Conservation (phyloP, 495 filamentous ascomycete species). For the Penicillium simplicissimum region DNA sequence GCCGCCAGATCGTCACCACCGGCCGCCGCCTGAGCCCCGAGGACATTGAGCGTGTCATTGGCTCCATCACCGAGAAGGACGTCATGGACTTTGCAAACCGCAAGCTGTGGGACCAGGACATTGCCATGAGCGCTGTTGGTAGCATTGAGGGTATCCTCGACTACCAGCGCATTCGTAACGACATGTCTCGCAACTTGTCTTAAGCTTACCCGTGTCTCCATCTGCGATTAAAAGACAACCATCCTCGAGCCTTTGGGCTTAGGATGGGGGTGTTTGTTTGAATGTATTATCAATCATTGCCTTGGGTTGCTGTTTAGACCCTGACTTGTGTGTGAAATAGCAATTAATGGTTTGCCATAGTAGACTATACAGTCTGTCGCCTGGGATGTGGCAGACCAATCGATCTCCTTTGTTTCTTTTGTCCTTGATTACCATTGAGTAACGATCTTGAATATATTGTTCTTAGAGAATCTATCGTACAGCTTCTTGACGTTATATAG, state of each 20-base stretch:
- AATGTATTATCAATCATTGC: constrained; percentile 43
- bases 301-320: constrained; percentile 34
- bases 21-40: constrained; percentile 86
- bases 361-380: constrained; percentile 38
- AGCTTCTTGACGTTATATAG: no score
- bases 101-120: constrained; percentile 95
- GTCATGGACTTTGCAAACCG: constrained; percentile 90
- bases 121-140: constrained; percentile 90
- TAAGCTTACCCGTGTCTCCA: constrained; percentile 26
- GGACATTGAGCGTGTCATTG: constrained; percentile 90
- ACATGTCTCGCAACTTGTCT: constrained; percentile 82
- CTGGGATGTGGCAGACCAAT: constrained; percentile 24
- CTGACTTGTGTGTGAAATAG: constrained; percentile 40
- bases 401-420: constrained; percentile 31
- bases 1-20: constrained; percentile 96
- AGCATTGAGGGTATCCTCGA: constrained; percentile 88
- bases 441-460: background rate
- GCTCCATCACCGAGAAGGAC: constrained; percentile 90
- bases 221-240: constrained; percentile 30
- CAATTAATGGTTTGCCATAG: constrained; percentile 40
- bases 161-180: constrained; percentile 83
- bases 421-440: background rate
- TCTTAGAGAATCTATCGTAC: background rate
- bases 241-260: constrained; percentile 4
- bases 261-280: constrained; percentile 28